phyloP scores from a whole-genome alignment of 495 filamentous ascomycete genomes.

The Clavariopsis aquatica region DNA sequence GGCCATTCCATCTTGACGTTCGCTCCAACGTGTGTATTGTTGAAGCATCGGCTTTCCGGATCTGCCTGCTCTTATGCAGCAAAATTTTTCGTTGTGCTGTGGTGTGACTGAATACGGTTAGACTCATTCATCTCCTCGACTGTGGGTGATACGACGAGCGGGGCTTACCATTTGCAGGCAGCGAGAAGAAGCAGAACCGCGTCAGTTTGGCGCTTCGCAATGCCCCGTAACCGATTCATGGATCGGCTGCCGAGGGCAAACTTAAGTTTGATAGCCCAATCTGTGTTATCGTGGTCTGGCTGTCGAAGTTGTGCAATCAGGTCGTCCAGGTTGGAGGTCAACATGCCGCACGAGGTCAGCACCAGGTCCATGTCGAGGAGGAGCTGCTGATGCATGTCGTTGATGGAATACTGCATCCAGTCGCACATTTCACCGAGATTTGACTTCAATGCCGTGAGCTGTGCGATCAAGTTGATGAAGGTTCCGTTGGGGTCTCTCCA shows the following conservation, averaged over 20 bases:
- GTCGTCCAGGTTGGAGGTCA: conserved; percentile 20
- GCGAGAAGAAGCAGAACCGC: conserved; percentile 34
- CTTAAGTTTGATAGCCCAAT: conserved; percentile 27
- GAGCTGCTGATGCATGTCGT: conserved; percentile 31
- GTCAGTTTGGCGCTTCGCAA: conserved; percentile 33
- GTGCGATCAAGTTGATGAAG: conserved; percentile 36
- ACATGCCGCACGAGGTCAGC: conserved; percentile 27
- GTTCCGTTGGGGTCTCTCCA: conserved; percentile 29
- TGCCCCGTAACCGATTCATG: conserved; percentile 24
- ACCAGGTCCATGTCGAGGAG: conserved; percentile 30
- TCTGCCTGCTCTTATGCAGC: conserved; percentile 34
- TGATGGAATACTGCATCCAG: conserved; percentile 35
- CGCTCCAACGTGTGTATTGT: conserved; percentile 18
- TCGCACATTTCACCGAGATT: conserved; percentile 33
- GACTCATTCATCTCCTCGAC: neutral
- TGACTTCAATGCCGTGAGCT: conserved; percentile 31
- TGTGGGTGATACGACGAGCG: neutral
- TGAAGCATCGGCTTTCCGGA: conserved; percentile 30
- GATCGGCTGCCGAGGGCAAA: conserved; percentile 23
- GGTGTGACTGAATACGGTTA: conserved; percentile 26
- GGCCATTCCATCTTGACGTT: conserved; percentile 18
- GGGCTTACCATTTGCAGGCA: conserved; percentile 34
- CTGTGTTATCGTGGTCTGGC: conserved; percentile 31
- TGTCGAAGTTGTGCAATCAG: conserved; percentile 20
- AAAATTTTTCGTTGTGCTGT: conserved; percentile 35